phyloP scores from a whole-genome alignment of 176 grass and related monocot species.

The Poa annua region DNA sequence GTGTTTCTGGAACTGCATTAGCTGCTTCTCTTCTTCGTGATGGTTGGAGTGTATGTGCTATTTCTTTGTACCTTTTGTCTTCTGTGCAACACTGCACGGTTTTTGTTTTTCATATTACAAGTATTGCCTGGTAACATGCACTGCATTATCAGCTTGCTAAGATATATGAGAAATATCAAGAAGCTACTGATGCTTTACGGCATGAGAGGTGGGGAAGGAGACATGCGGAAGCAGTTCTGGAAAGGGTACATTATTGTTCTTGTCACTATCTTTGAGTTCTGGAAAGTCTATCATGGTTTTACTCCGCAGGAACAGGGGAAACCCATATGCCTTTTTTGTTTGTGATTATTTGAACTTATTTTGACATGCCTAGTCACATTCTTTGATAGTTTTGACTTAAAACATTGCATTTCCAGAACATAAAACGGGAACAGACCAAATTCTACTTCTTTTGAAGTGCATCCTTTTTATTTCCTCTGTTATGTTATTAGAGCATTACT shows the following conservation, averaged over 20 bases:
- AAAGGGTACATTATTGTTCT: slow-evolving; percentile 65
- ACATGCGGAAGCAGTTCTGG: slow-evolving; percentile 89
- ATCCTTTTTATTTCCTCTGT: not conserved
- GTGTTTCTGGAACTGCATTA: slow-evolving; percentile 95
- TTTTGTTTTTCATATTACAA: slow-evolving; percentile 45
- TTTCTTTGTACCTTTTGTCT: slow-evolving; percentile 27
- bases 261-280: slow-evolving; percentile 18
- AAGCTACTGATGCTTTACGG: slow-evolving; percentile 86
- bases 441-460: not conserved
- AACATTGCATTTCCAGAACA: not conserved
- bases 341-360: not conserved
- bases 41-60: slow-evolving; percentile 89
- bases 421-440: not conserved
- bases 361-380: not conserved
- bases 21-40: slow-evolving; percentile 93
- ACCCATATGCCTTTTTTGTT: not conserved
- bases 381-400: not conserved
- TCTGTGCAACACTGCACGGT: not conserved
- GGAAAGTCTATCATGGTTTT: slow-evolving; percentile 10
- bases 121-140: slow-evolving; percentile 36
- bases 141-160: slow-evolving; percentile 74
- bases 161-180: slow-evolving; percentile 99
- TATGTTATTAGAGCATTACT: slow-evolving; percentile 24
- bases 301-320: not conserved
- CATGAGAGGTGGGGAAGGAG: slow-evolving; percentile 90